Base-by-base conservation (phyloP, 306 rosid species). In the Corylus heterophylla region DNA sequence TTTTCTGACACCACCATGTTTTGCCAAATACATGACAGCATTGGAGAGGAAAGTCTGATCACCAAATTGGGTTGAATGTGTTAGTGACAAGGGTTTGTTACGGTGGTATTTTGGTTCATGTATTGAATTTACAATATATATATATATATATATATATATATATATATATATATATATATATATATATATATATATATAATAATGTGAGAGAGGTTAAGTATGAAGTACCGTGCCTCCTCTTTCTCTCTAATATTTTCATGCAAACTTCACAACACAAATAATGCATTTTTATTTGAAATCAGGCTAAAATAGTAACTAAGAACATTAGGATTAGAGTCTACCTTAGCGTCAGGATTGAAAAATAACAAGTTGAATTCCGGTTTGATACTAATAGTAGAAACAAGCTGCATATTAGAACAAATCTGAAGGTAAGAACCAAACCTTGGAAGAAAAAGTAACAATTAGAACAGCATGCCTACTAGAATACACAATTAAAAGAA, bases 301-400 rank as follows among this genome's bases (percentile, higher is more conserved):
- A 71, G 44, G 42, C 37, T 39, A 27, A 69, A 52, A 51, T 22
- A 31, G 31, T 56, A 63, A 35, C 44, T 73, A 29, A 68, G 66
- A 25, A 79, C 39, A 67, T 20, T 50, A 44, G 37, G 48, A 62
- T 54, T 54, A 73, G 83, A 50, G 74, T 76, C 76, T 85, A 94
- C 97, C 98, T 88, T 89, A 47, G 94, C 92, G 69, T 83, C 76
- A 48, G 97, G 92, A 84, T 89, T 89, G 89, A 88, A 91, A 90
- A 81, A 87, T 71, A 89, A 66, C 90, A 92, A 85, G 80, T 74
- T 90, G 89, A 85, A 88, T 79, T 89, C 95, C 56, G 98, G 97
- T 84, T 78, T 82, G 81, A 94, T 83, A 78, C 89, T 85, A 37
- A 94, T 88, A 74, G 92, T 88, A 81, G 97, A 91, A 83, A 94